Percentiles rank a stretch among this genome's conserved stretches.
phyloP scores from a whole-genome alignment of 1,139 yeast genomes.

The Suhomyces anneliseae region DNA sequence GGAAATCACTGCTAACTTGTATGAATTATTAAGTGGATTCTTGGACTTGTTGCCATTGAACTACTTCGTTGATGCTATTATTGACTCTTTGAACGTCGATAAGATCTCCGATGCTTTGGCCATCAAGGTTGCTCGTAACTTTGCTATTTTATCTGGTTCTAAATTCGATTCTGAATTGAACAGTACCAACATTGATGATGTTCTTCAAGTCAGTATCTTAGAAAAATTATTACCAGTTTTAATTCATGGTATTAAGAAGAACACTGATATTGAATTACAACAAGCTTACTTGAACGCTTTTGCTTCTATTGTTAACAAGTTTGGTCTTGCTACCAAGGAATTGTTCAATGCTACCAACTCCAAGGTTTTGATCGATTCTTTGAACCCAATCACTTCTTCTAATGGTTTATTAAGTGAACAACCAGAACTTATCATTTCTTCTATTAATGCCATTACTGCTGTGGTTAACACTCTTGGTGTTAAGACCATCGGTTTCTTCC shows the following conservation, averaged over 20 bases:
- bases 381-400: constrained; percentile 54
- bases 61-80: constrained; percentile 65
- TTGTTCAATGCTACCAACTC: constrained; percentile 39
- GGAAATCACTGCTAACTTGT: constrained; percentile 29
- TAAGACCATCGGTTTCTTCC: constrained; percentile 79
- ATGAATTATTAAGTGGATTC: constrained; percentile 56
- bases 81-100: constrained; percentile 53
- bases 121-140: constrained; percentile 47
- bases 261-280: constrained; percentile 48
- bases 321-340: constrained; percentile 45
- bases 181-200: constrained; percentile 39
- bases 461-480: constrained; percentile 78
- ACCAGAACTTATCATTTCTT: constrained; percentile 70
- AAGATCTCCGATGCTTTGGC: constrained; percentile 37
- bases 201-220: constrained; percentile 42
- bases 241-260: constrained; percentile 42
- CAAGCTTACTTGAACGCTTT: constrained; percentile 73
- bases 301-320: constrained; percentile 61
- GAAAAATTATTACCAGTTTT: constrained; percentile 49
- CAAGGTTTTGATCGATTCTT: constrained; percentile 45
- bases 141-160: constrained; percentile 59
- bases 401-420: constrained; percentile 52
- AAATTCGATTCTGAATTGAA: constrained; percentile 69
- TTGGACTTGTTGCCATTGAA: constrained; percentile 73
- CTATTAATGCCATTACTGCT: constrained; percentile 71